Percentiles rank a stretch among this genome's conserved stretches.
phyloP scores from a whole-genome alignment of 371 early-diverging fungal species.

The Mucor velutinosus region DNA sequence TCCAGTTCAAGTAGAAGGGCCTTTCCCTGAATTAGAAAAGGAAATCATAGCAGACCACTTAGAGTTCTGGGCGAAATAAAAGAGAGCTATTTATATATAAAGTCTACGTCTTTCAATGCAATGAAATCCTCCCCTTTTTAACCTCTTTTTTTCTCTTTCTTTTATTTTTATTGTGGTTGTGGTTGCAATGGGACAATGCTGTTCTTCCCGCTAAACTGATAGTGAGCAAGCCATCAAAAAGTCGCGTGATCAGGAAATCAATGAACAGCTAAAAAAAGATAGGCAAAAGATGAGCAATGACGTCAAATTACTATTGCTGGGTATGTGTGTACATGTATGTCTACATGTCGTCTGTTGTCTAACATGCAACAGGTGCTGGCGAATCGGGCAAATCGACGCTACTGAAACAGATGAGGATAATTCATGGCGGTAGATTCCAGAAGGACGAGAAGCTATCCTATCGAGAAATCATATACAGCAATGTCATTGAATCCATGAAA shows the following conservation, averaged over 20 bases:
- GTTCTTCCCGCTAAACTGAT: constrained; percentile 66
- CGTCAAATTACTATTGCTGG: constrained; percentile 93
- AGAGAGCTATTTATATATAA: neutral
- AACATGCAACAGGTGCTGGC: constrained; percentile 76
- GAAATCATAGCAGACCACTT: constrained; percentile 30
- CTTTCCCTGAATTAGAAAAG: constrained; percentile 35
- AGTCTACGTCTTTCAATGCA: neutral
- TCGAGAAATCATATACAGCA: constrained; percentile 92
- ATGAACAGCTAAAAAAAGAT: constrained; percentile 83
- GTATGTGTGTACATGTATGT: constrained; percentile 41
- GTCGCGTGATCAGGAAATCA: constrained; percentile 75
- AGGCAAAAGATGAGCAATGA: constrained; percentile 78
- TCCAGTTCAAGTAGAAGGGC: constrained; percentile 28
- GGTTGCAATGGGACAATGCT: constrained; percentile 84
- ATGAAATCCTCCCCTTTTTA: neutral
- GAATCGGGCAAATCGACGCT: constrained; percentile 97
- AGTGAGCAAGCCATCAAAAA: constrained; percentile 20
- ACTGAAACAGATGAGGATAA: constrained; percentile 96
- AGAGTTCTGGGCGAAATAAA: constrained; percentile 28
- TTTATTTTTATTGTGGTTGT: neutral
- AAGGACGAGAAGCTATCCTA: constrained; percentile 85
- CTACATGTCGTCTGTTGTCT: neutral
- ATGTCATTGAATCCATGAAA: constrained; percentile 92
- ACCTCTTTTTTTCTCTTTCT: neutral
- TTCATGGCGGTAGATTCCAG: constrained; percentile 92